Conservation (phyloP, 2,329 filamentous ascomycete species). For the Xylaria sp. region DNA sequence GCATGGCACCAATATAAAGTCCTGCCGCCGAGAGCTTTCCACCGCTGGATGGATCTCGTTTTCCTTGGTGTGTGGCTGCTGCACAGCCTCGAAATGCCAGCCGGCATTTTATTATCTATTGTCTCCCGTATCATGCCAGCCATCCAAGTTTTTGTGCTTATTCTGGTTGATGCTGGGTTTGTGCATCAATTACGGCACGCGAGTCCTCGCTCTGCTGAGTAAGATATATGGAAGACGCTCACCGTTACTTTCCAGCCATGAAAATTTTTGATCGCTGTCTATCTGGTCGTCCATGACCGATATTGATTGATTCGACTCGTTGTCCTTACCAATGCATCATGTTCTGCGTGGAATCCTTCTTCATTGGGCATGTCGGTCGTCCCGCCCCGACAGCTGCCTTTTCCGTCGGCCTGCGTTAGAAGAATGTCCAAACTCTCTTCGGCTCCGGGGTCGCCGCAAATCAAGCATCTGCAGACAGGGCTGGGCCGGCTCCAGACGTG, state of each 20-base stretch:
- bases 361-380: conserved; percentile 34
- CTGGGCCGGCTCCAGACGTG: conserved; percentile 8
- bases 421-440: conserved; percentile 5
- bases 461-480: conserved; percentile 25
- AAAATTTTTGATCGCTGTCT: conserved; percentile 1
- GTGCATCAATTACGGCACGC: conserved; percentile 2
- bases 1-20: conserved; percentile 4
- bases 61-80: conserved; percentile 13
- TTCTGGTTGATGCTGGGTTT: conserved; percentile 1
- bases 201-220: conserved; percentile 26
- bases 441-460: conserved; percentile 26
- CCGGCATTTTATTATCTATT: conserved; percentile 7
- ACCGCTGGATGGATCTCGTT: conserved; percentile 2
- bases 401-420: conserved; percentile 28
- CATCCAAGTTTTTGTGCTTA: conserved; percentile 20
- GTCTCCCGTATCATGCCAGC: not conserved
- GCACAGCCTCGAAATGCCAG: conserved; percentile 38
- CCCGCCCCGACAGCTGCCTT: conserved; percentile 31
- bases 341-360: conserved; percentile 17
- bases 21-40: conserved; percentile 5
- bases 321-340: not conserved
- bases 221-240: conserved; percentile 19
- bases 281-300: not conserved
- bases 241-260: conserved; percentile 23
- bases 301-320: not conserved